These are phyloP conservation scores for Colletotrichum sidae DNA, from an alignment of 2,329 filamentous ascomycete genomes.

Conservation along the genomic window DNA sequence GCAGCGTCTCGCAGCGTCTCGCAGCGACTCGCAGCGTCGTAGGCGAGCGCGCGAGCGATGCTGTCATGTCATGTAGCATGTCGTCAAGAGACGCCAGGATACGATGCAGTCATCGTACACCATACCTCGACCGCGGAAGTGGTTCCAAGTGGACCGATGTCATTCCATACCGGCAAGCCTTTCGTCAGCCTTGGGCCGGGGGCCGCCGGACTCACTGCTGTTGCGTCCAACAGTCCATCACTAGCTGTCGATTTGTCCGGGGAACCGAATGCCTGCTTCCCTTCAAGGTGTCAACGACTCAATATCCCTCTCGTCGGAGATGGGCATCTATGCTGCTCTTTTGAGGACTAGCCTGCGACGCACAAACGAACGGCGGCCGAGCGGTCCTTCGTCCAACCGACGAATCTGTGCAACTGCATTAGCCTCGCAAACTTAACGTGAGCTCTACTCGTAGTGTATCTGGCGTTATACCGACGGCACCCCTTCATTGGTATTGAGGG, in stretches of 20 bases:
- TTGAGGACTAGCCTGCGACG: conserved; percentile 3
- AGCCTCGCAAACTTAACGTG: conserved; percentile 19
- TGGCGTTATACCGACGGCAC: conserved; percentile 15
- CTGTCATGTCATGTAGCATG: neutral
- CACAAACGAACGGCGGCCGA: conserved; percentile 34
- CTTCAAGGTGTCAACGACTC: neutral
- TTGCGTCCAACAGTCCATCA: neutral
- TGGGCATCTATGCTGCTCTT: conserved; percentile 20
- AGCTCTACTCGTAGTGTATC: conserved; percentile 17
- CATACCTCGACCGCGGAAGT: neutral
- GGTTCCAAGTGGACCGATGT: conserved; percentile 13
- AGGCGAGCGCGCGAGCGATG: neutral
- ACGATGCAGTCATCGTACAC: neutral
- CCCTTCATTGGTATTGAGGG: neutral
- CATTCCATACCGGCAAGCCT: neutral
- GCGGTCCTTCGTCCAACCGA: conserved; percentile 31
- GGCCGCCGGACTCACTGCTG: no score
- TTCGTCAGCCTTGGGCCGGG: neutral
- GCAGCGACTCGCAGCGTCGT: conserved; percentile 21
- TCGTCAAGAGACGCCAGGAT: conserved; percentile 13
- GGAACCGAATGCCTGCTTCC: conserved; percentile 4
- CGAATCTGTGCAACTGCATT: conserved; percentile 29
- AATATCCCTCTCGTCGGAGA: conserved; percentile 22
- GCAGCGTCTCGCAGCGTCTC: conserved; percentile 19
- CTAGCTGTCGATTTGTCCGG: conserved; percentile 10